Conservation (phyloP, 345 rosid species). For the Excoecaria cochinchinensis region DNA sequence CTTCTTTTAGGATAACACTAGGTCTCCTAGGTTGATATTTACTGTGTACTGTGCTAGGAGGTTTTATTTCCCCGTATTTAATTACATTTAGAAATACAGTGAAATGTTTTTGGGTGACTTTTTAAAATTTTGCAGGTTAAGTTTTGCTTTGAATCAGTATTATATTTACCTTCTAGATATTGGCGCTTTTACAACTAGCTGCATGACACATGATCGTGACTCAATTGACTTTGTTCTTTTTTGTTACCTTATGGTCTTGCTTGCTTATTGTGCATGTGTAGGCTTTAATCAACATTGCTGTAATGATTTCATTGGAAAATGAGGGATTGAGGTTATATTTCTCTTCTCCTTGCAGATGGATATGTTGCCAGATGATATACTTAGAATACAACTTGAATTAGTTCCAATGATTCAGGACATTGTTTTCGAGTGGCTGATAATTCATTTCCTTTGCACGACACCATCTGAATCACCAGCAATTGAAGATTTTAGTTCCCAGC, state of each 20-base stretch:
- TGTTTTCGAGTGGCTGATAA: slow-evolving; percentile 80
- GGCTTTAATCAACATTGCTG: neutral
- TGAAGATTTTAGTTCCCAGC: slow-evolving; percentile 89
- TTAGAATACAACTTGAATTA: slow-evolving; percentile 73
- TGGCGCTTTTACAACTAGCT: neutral
- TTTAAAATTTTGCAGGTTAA: neutral
- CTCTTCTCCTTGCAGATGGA: slow-evolving; percentile 47
- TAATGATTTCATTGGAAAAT: neutral
- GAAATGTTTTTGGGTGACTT: neutral
- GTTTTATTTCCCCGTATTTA: neutral
- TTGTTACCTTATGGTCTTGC: neutral
- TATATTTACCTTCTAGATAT: neutral
- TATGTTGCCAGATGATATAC: slow-evolving; percentile 63
- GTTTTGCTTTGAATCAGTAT: neutral
- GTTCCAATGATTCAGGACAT: slow-evolving; percentile 87
- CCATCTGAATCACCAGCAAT: slow-evolving; percentile 69
- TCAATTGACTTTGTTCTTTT: neutral
- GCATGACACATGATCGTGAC: neutral
- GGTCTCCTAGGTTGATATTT: neutral
- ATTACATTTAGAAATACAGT: neutral
- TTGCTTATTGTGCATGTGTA: too few relatives aligned
- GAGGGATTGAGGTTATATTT: neutral
- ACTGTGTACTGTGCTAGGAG: neutral
- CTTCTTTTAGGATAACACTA: neutral
- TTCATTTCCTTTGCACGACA: slow-evolving; percentile 62